Conservation (phyloP, 768 basidiomycete species). For the Boletales sp. region DNA sequence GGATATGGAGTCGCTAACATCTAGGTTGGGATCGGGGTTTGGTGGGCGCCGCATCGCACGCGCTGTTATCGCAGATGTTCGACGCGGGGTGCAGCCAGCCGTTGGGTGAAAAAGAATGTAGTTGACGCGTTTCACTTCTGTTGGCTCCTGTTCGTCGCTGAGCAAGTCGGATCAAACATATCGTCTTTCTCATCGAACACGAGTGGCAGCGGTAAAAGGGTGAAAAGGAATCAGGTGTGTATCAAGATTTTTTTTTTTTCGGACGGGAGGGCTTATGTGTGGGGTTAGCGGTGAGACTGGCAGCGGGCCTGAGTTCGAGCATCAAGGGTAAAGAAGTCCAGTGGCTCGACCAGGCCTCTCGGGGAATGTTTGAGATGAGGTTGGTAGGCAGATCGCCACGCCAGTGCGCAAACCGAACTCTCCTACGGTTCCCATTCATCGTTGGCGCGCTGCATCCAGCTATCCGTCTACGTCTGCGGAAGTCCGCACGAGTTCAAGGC, state of each 20-base stretch:
- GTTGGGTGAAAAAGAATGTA: conserved; percentile 72
- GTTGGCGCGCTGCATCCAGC: conserved; percentile 80
- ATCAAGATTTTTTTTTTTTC: background rate
- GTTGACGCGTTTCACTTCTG: conserved; percentile 83
- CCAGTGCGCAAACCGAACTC: conserved; percentile 78
- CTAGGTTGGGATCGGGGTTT: conserved; percentile 9
- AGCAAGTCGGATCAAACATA: conserved; percentile 96
- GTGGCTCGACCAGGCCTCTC: conserved; percentile 95
- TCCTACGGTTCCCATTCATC: conserved; percentile 81
- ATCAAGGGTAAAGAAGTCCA: conserved; percentile 59
- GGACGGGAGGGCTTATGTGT: background rate
- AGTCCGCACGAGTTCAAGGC: conserved; percentile 92
- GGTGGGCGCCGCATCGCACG: no score
- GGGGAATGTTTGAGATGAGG: conserved; percentile 80
- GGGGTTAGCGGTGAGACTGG: conserved; percentile 53
- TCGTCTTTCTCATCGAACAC: conserved; percentile 92
- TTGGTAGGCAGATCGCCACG: conserved; percentile 83
- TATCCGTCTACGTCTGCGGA: conserved; percentile 87
- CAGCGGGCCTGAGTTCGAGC: conserved; percentile 34
- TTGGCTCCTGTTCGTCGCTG: conserved; percentile 93
- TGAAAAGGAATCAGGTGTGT: conserved; percentile 71
- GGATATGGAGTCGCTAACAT: conserved; percentile 31
- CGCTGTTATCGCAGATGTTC: conserved; percentile 15
- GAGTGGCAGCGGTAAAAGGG: conserved; percentile 98
- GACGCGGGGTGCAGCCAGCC: conserved; percentile 41